These are phyloP conservation scores for Citrus maxima DNA, from an alignment of 345 rosid species.

Conservation along the genomic window DNA sequence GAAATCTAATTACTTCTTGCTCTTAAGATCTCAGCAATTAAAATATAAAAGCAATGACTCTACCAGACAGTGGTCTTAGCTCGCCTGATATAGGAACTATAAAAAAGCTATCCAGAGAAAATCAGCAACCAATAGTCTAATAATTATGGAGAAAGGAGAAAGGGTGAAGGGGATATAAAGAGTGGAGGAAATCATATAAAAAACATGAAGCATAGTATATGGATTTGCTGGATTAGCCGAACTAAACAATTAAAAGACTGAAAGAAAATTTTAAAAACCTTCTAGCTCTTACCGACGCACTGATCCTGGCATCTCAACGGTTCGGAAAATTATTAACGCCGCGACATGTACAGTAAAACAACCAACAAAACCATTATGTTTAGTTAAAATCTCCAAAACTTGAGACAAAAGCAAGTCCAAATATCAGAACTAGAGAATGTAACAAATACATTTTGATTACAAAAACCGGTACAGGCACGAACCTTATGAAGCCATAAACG, in stretches of 20 bases:
- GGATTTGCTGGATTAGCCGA: neutral
- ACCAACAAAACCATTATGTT: neutral
- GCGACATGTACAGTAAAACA: neutral
- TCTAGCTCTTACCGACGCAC: neutral
- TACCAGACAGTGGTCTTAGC: neutral
- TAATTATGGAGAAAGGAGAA: neutral
- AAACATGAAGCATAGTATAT: neutral
- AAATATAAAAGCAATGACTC: neutral
- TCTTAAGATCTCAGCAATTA: neutral
- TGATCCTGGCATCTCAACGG: neutral
- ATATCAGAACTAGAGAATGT: neutral
- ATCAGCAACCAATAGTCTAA: neutral
- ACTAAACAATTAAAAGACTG: neutral
- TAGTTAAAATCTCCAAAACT: neutral
- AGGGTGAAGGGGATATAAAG: neutral
- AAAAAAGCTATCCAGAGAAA: neutral
- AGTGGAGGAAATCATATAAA: neutral
- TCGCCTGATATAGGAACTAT: neutral
- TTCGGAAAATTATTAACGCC: neutral
- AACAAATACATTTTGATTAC: neutral
- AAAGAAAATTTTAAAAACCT: neutral
- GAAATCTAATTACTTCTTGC: neutral
- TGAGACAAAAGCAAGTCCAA: neutral
- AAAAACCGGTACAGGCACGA: neutral
- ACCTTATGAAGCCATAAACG: neutral